phyloP scores from a whole-genome alignment of 106 monocot genomes.

The Allium sativum region DNA sequence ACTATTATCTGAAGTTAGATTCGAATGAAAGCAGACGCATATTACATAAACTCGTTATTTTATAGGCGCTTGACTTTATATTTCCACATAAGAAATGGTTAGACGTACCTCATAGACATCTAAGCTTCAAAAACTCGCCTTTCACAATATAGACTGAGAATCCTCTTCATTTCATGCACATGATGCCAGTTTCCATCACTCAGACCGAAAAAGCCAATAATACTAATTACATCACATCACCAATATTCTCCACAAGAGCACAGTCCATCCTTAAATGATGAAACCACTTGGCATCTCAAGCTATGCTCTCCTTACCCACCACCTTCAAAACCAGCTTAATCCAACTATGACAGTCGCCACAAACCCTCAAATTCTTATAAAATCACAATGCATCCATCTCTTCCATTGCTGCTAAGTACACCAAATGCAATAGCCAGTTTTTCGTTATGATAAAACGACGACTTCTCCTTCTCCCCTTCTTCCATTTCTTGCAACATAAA shows the following conservation, averaged over 20 bases:
- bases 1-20: too few relatives aligned
- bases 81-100: too few relatives aligned
- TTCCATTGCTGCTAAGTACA: slow-evolving; percentile 21
- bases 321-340: slow-evolving; percentile 45
- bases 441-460: slow-evolving; percentile 46
- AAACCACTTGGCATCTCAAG: slow-evolving; percentile 46
- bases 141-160: too few relatives aligned
- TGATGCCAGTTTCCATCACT: too few relatives aligned
- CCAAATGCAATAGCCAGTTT: slow-evolving; percentile 48
- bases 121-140: too few relatives aligned
- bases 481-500: slow-evolving; percentile 59
- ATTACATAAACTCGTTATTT: too few relatives aligned
- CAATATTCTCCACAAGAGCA: slow-evolving; percentile 69
- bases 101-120: too few relatives aligned
- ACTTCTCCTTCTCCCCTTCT: slow-evolving; percentile 29
- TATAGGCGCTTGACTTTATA: too few relatives aligned
- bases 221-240: slow-evolving; percentile 9
- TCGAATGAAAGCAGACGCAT: too few relatives aligned
- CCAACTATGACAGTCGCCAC: slow-evolving; percentile 45
- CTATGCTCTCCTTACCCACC: slow-evolving; percentile 35
- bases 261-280: slow-evolving; percentile 46
- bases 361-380: slow-evolving; percentile 53
- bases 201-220: too few relatives aligned
- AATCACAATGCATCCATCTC: slow-evolving; percentile 15
- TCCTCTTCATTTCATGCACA: too few relatives aligned